Base-by-base conservation (phyloP, 1,284 basidiomycete species). In the Heterobasidion irregulare region DNA sequence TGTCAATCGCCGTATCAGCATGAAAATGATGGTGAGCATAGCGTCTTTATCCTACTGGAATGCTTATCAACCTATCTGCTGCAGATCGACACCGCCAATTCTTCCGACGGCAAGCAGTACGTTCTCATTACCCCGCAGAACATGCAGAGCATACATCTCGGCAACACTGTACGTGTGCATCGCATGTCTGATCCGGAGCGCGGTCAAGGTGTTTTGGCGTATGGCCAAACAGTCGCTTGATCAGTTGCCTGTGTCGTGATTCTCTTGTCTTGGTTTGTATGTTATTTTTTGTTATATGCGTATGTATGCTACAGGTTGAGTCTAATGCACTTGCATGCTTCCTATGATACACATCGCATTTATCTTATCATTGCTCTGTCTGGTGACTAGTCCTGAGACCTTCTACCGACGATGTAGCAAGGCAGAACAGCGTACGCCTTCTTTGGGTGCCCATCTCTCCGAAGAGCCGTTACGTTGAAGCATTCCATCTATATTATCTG, bases 61-160 rank as follows among this genome's bases (percentile, higher is more conserved):
- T 26, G 48, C 56, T 58, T 33, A 50, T 19, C 47, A 55, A 43
- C 12, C 8, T 18, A n/a, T 54, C n/a, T 58, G 50, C 26, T 33
- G 6, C 60, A 91, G 87, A 89, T 94, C 62, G 89, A 94, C 43
- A 92, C 89, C 2, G 93, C 93, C 7, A 89, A 87, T 63, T 76
- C 83, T 15, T 88, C 88, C 8, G 83, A 91, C 66, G 82, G 84
- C 68, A 94, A 92, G 65, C 94, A 97, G 69, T 95, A 92, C 65
- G 82, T 97, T 55, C 77, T 97, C 50, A 96, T 97, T 66, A 96
- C 94, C 0, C 94, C 94, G 6, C 86, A 89, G 62, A 87, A 89
- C 62, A 90, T 91, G 87, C 80, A 79, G 52, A 85, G 82, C 63
- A 73, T 90, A 50, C 67, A 72, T 13, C 68, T 84, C 52, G 83